Evolutionary conservation across 257 asterid genomes (phyloP), one percentile per base, ranked within the genome.

Genomic region (Perilla frutescens): DNA sequence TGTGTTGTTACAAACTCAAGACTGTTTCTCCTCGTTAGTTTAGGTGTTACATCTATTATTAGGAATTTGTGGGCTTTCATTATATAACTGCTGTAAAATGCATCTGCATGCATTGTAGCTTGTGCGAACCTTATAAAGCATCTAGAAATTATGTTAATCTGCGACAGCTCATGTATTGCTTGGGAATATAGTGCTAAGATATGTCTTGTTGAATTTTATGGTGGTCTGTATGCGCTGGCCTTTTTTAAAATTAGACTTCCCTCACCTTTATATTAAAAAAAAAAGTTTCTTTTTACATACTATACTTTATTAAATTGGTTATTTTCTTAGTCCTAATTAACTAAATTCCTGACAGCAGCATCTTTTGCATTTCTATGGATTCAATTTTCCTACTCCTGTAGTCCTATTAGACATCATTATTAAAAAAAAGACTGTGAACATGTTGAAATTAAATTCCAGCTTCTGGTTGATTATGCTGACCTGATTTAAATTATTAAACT

Each of bases 71-170:
- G 50, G 41, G 32, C 60, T 56, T 34, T 66, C 32, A n/a, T 32
- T 53, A 12, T 40, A 31, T 4, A 12, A 8, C 34, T 48, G 34
- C 44, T n/a, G 12, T 39, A 45, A 40, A 48, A 43, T 12, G 56
- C 55, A 53, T 54, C 15, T 49, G 70, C 53, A n/a, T 26, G 51
- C 63, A 5, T 62, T 50, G 13, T 15, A 26, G 32, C 70, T 48
- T 26, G 47, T 53, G n/a, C 50, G 53, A 15, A 73, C 63, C 55
- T 72, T 6, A 49, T 72, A 51, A 51, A 53, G 58, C 40, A 48
- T 53, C 62, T 49, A 47, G 39, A 36, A 39, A 3, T 60, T 15
- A 20, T 54, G 58, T 26, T 53, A 41, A 48, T 29, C 54, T 9
- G n/a, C 70, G 39, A 50, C n/a, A 73, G 11, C 48, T 1, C 7